Evolutionary conservation across 1,284 basidiomycete genomes (phyloP).

Genomic region (Rugosomyces carneus): DNA sequence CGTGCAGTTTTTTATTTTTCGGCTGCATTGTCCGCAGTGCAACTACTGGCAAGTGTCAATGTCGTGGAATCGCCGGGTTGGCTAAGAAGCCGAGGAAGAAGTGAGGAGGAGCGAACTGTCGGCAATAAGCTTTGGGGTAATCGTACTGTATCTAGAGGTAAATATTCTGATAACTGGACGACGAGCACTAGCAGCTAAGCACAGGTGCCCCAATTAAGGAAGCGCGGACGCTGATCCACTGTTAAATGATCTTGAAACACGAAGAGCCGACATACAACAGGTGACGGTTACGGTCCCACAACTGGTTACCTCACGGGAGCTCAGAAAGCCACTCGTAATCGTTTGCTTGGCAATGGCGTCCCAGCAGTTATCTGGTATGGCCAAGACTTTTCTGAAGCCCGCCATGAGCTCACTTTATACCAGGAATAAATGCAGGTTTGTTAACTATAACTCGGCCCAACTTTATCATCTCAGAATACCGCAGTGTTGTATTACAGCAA

Average conservation of each 20-base stretch:
- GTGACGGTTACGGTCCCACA: constrained; percentile 46
- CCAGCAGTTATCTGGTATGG: constrained; percentile 73
- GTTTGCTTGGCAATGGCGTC: constrained; percentile 69
- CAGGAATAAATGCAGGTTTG: constrained; percentile 40
- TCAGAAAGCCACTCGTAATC: constrained; percentile 64
- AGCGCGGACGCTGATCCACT: constrained; percentile 32
- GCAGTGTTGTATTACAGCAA: constrained; percentile 85
- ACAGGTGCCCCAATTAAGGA: constrained; percentile 16
- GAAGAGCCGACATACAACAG: constrained; percentile 22
- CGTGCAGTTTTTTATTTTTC: constrained; percentile 70
- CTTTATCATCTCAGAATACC: constrained; percentile 12
- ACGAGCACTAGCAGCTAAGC: neutral
- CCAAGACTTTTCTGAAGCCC: neutral
- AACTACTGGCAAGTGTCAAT: constrained; percentile 48
- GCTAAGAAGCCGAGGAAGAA: constrained; percentile 45
- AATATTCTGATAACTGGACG: neutral
- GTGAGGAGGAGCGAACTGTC: constrained; percentile 43
- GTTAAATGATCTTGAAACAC: constrained; percentile 37
- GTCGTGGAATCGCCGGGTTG: constrained; percentile 68
- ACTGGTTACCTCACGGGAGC: constrained; percentile 47
- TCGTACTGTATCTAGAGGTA: constrained; percentile 1
- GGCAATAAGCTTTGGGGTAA: constrained; percentile 47
- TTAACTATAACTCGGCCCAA: constrained; percentile 1
- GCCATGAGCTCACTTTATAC: constrained; percentile 4
- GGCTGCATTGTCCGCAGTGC: constrained; percentile 48